A percentile compares a stretch with the other conserved stretches of the same genome.
These are phyloP conservation scores for Mariannaea sp. DNA, from an alignment of 2,329 filamentous ascomycete species.

Conservation along the genomic window DNA sequence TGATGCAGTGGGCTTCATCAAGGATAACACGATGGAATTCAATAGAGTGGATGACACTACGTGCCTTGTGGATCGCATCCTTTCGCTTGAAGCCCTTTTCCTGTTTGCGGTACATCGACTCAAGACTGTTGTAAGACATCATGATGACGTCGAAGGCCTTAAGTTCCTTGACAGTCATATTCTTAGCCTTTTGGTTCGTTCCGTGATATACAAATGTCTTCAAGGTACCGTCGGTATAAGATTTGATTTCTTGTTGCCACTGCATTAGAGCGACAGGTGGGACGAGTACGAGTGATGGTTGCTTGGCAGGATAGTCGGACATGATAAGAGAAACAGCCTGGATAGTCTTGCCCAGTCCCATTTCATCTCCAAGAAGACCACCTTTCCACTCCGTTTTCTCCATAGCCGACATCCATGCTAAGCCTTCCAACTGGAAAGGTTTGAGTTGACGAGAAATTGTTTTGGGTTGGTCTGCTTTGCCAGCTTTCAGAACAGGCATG, in stretches of 20 bases:
- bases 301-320: slow-evolving; percentile 88
- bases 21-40: slow-evolving; percentile 90
- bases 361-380: slow-evolving; percentile 92
- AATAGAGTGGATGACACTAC: slow-evolving; percentile 80
- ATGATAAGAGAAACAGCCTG: slow-evolving; percentile 97
- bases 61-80: slow-evolving; percentile 78
- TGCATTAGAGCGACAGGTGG: slow-evolving; percentile 95
- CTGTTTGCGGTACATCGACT: slow-evolving; percentile 91
- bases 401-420: slow-evolving; percentile 94
- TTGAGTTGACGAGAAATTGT: slow-evolving; percentile 85
- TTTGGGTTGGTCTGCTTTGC: slow-evolving; percentile 56
- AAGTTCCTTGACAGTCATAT: slow-evolving; percentile 73
- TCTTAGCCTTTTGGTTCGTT: slow-evolving; percentile 82
- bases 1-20: slow-evolving; percentile 96
- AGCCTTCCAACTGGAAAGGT: slow-evolving; percentile 89
- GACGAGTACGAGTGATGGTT: slow-evolving; percentile 85
- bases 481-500: slow-evolving; percentile 67
- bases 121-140: slow-evolving; percentile 92
- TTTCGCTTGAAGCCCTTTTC: slow-evolving; percentile 86
- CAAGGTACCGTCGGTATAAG: slow-evolving; percentile 83
- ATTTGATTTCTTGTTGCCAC: slow-evolving; percentile 82
- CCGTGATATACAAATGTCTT: slow-evolving; percentile 92
- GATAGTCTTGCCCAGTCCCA: slow-evolving; percentile 98
- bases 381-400: slow-evolving; percentile 85
- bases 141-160: slow-evolving; percentile 90